phyloP scores from a whole-genome alignment of 73 alveolate species.

The Strombidium stylifer region DNA sequence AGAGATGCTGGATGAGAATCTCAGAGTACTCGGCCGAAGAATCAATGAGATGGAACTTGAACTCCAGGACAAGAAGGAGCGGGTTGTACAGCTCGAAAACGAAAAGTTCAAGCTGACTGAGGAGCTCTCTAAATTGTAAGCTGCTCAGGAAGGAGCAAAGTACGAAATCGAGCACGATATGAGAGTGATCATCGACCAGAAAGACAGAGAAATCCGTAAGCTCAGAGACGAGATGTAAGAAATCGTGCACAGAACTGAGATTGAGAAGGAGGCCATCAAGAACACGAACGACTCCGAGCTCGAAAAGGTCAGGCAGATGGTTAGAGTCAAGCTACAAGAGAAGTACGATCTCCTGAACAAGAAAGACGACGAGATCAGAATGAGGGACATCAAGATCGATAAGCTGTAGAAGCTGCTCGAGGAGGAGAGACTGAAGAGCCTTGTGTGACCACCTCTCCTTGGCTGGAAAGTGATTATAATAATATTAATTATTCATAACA shows the following conservation, averaged over 20 bases:
- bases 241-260: slow-evolving; percentile 48
- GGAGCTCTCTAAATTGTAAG: slow-evolving; percentile 3
- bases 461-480: too few relatives aligned
- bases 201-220: slow-evolving; percentile 18
- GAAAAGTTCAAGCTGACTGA: slow-evolving; percentile 25
- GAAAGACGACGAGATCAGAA: slow-evolving; percentile 88
- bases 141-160: background rate
- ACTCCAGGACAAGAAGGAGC: background rate
- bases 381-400: slow-evolving; percentile 71
- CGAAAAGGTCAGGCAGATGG: slow-evolving; percentile 39
- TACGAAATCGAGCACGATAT: slow-evolving; percentile 1
- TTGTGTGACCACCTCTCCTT: too few relatives aligned
- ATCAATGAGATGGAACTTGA: slow-evolving; percentile 16
- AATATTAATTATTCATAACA: too few relatives aligned
- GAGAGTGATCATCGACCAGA: slow-evolving; percentile 11
- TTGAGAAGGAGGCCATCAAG: too few relatives aligned
- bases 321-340: slow-evolving; percentile 71
- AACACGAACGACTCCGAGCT: too few relatives aligned
- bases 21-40: slow-evolving; percentile 15
- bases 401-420: slow-evolving; percentile 90
- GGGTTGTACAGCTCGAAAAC: slow-evolving; percentile 18
- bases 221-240: slow-evolving; percentile 44
- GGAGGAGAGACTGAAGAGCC: slow-evolving; percentile 85
- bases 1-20: slow-evolving; percentile 36
- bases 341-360: slow-evolving; percentile 80